Evolutionary conservation across 331 rosid species (phyloP).

Genomic region (Dryas integrifolia): DNA sequence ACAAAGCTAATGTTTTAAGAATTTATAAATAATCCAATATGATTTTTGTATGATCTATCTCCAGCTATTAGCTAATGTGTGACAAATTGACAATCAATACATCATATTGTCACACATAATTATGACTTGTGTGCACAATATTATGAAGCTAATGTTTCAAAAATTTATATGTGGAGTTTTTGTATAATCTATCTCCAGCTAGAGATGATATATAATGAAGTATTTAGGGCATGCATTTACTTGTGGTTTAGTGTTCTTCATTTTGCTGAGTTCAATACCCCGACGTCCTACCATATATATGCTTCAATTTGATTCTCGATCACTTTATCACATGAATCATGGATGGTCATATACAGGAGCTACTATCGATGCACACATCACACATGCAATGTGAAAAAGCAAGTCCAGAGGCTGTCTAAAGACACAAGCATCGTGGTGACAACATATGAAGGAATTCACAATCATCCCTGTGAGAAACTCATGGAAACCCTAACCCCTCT

Average conservation of each 20-base stretch:
- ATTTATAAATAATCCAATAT: background rate
- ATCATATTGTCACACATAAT: too few relatives aligned
- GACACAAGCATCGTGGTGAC: constrained; percentile 93
- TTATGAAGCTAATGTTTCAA: too few relatives aligned
- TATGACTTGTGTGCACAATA: too few relatives aligned
- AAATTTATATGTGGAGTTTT: too few relatives aligned
- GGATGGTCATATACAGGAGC: constrained; percentile 49
- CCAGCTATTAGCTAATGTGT: too few relatives aligned
- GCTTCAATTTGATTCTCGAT: background rate
- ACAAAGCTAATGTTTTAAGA: background rate
- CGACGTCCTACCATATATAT: too few relatives aligned
- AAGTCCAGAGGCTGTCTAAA: constrained; percentile 84
- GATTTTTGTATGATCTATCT: background rate
- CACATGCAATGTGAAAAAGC: constrained; percentile 98
- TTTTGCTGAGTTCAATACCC: background rate
- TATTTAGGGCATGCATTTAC: background rate
- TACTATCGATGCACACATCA: constrained; percentile 94
- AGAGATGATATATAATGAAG: too few relatives aligned
- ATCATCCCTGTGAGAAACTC: constrained; percentile 92
- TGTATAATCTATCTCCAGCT: too few relatives aligned
- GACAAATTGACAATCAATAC: too few relatives aligned
- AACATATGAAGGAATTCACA: constrained; percentile 90
- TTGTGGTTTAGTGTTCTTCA: background rate
- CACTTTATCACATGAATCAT: background rate
- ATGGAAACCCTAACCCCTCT: constrained; percentile 97